These are phyloP conservation scores for Abrus pulchellus DNA, from an alignment of 306 rosid species.

Conservation along the genomic window DNA sequence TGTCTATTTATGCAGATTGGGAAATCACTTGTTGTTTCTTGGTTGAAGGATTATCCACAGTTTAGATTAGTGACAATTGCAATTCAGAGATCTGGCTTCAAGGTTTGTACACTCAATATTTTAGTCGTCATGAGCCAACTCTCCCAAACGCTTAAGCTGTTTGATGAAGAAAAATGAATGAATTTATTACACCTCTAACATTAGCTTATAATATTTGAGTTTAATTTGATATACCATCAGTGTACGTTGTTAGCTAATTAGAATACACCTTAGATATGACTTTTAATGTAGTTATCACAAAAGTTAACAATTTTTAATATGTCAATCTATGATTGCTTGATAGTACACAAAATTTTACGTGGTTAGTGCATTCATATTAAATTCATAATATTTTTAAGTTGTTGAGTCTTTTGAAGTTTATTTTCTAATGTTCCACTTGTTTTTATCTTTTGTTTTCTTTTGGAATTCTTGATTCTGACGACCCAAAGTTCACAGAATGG, in stretches of 20 bases:
- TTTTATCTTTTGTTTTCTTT: slow-evolving; percentile 22
- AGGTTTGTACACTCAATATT: slow-evolving; percentile 64
- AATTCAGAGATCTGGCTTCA: slow-evolving; percentile 81
- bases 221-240: too few species aligned
- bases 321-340: too few species aligned
- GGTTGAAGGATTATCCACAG: slow-evolving; percentile 93
- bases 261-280: too few species aligned
- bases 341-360: too few species aligned
- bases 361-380: too few species aligned
- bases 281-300: too few species aligned
- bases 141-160: slow-evolving; percentile 8
- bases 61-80: slow-evolving; percentile 84
- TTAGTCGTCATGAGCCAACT: neutral
- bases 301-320: too few species aligned
- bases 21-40: slow-evolving; percentile 74
- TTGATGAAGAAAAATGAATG: slow-evolving; percentile 28
- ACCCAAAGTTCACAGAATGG: neutral
- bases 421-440: neutral
- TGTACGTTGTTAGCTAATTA: too few species aligned
- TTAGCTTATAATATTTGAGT: neutral
- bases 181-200: slow-evolving; percentile 31
- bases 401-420: slow-evolving; percentile 2
- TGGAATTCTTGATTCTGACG: slow-evolving; percentile 18
- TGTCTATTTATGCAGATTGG: slow-evolving; percentile 71
- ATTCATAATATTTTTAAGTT: neutral